Evolutionary conservation across 2,329 filamentous ascomycete species (phyloP).

Genomic region (Stagonosporopsis chrysanthemi): DNA sequence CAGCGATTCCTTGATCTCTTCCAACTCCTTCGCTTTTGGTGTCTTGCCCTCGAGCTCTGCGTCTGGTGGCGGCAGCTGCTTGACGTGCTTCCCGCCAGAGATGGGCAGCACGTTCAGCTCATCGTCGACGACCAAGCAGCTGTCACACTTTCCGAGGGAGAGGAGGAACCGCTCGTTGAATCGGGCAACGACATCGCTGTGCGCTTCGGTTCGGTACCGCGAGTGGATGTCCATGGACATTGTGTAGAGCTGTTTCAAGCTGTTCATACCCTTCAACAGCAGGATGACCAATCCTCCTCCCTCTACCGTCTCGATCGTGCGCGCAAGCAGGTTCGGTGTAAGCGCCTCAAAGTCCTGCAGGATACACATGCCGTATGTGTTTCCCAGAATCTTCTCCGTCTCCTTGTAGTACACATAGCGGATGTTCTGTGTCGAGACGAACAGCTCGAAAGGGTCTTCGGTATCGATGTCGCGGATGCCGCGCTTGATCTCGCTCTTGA

Average conservation of each 20-base stretch:
- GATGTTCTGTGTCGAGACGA: slow-evolving; percentile 95
- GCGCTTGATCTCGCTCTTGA: slow-evolving; percentile 97
- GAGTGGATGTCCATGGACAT: slow-evolving; percentile 98
- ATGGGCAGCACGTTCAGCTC: slow-evolving; percentile 97
- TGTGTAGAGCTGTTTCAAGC: slow-evolving; percentile 95
- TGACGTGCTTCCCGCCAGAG: slow-evolving; percentile 90
- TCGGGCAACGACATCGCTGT: slow-evolving; percentile 90
- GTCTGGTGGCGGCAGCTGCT: slow-evolving; percentile 78
- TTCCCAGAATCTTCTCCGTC: slow-evolving; percentile 97
- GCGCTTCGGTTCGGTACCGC: slow-evolving; percentile 93
- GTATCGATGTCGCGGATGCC: slow-evolving; percentile 90
- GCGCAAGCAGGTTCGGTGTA: slow-evolving; percentile 93
- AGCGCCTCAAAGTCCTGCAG: slow-evolving; percentile 97
- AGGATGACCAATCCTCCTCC: slow-evolving; percentile 91
- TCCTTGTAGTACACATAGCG: slow-evolving; percentile 99
- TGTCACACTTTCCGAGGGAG: slow-evolving; percentile 92
- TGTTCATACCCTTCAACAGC: slow-evolving; percentile 94
- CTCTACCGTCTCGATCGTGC: slow-evolving; percentile 97
- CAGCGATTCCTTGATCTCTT: slow-evolving; percentile 85
- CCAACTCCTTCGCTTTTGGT: slow-evolving; percentile 76
- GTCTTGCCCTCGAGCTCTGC: slow-evolving; percentile 75
- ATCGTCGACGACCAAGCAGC: slow-evolving; percentile 95
- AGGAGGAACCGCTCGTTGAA: slow-evolving; percentile 99
- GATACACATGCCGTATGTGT: slow-evolving; percentile 98
- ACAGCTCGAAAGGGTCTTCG: slow-evolving; percentile 96